Evolutionary conservation across 352 stramenopile genomes (phyloP).

Genomic region (Phytopythium helicoides): DNA sequence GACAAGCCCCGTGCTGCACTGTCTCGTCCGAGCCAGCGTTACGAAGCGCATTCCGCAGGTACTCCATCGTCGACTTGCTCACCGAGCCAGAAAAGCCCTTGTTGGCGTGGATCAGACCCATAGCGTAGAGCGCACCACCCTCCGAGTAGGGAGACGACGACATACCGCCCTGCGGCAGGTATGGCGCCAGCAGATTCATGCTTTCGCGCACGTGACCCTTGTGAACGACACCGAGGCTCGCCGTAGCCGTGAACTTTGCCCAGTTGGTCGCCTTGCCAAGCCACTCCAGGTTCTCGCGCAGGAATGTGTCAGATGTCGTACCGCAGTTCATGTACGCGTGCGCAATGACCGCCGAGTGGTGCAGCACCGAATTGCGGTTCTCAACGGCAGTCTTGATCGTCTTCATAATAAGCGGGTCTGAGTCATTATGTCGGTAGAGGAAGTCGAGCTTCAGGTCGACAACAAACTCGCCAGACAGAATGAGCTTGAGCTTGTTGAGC

Average conservation of each 20-base stretch:
- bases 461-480: conserved; percentile 88
- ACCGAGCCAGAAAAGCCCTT: conserved; percentile 88
- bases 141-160: conserved; percentile 95
- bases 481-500: conserved; percentile 84
- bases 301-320: conserved; percentile 97
- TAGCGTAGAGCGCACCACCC: conserved; percentile 96
- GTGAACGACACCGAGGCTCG: conserved; percentile 98
- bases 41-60: conserved; percentile 80
- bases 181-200: conserved; percentile 97
- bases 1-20: conserved; percentile 96
- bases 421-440: conserved; percentile 88
- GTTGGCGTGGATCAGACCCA: conserved; percentile 98
- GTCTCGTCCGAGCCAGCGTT: conserved; percentile 94
- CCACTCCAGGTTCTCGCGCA: conserved; percentile 99
- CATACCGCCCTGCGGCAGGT: conserved; percentile 92
- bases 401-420: conserved; percentile 93
- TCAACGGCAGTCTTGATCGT: conserved; percentile 93
- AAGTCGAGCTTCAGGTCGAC: conserved; percentile 94
- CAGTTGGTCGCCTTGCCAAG: conserved; percentile 99
- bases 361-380: conserved; percentile 96
- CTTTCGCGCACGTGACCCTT: conserved; percentile 97
- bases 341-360: conserved; percentile 96
- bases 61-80: conserved; percentile 82
- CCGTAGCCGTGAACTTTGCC: conserved; percentile 99
- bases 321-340: conserved; percentile 97